Percentiles rank a stretch among this genome's conserved stretches.
These are phyloP conservation scores for Fonsecaea monophora DNA, from an alignment of 2,329 filamentous ascomycete genomes.

Conservation along the genomic window DNA sequence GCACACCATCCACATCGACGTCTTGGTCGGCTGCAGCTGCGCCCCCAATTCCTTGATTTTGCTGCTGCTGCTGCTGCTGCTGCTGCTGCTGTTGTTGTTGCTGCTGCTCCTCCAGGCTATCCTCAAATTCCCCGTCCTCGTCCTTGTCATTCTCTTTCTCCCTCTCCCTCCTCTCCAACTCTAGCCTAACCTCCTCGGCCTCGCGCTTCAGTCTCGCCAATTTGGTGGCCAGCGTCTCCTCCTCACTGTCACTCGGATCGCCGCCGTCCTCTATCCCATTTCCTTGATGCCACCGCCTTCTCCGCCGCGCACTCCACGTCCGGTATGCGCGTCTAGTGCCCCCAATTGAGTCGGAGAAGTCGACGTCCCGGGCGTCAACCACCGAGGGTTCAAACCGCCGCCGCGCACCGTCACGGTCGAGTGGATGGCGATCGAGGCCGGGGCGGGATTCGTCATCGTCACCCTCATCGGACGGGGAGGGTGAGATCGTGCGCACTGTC, in stretches of 20 bases:
- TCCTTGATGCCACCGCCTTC: conserved; percentile 48
- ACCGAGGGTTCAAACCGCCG: conserved; percentile 76
- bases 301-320: conserved; percentile 71
- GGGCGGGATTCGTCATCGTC: conserved; percentile 60
- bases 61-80: conserved; percentile 51
- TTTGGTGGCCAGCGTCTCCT: conserved; percentile 77
- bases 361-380: conserved; percentile 77
- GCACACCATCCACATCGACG: conserved; percentile 63
- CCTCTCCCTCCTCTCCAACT: conserved; percentile 54
- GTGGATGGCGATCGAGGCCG: conserved; percentile 75
- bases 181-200: conserved; percentile 73
- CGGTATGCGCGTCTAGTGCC: conserved; percentile 84
- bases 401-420: conserved; percentile 80
- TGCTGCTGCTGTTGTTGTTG: conserved; percentile 49
- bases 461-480: conserved; percentile 54
- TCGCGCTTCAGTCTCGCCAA: conserved; percentile 84
- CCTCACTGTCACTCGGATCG: conserved; percentile 70
- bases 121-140: conserved; percentile 43
- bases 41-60: conserved; percentile 50
- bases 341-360: conserved; percentile 88
- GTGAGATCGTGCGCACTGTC: conserved; percentile 63
- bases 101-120: conserved; percentile 49
- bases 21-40: conserved; percentile 49
- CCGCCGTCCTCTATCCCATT: conserved; percentile 67
- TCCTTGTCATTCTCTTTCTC: conserved; percentile 55